Base-by-base conservation (phyloP, 139 green algal genomes). In the Chloropicon primus region DNA sequence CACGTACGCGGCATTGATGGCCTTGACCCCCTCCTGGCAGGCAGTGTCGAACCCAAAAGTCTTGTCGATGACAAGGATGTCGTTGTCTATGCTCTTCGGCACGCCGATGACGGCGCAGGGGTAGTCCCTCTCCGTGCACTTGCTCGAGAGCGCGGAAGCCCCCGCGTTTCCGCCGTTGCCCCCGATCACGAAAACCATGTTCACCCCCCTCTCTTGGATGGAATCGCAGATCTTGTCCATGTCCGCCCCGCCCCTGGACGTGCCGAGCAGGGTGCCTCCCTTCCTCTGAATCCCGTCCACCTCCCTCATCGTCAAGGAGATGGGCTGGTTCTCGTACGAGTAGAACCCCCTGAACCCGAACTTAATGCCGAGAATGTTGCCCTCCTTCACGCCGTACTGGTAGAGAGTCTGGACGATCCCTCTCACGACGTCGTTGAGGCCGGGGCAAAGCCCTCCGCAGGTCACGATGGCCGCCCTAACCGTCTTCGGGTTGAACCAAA, bases 1-100 rank as follows among this genome's bases (percentile, higher is more conserved):
- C 41, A 97, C 92, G 79, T 98, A 93, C 1, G 95, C 95, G 2
- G 91, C 92, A 78, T 97, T 81, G 62, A 99, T 91, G 5, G 92
- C 90, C 0, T 91, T 85, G 86, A 98, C 95, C 22, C 91, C 87
- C 89, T 98, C 93, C 83, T 99, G 94, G 72, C 98, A 95, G 0
- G 95, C 94, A 2, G 94, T 98, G 80, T 98, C 94, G 81, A 98
- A 98, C 22, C 90, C 90, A 77, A 95, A 95, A 10, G 85, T 90
- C 41, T 87, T 86, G 83, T 95, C 90, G 27, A 91, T 87, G 78
- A 84, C 85, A 72, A 96, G 85, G 80, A 99, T 97, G 87, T 99
- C 94, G 73, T 99, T 99, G 82, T 99, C 95, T 25, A 99, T 98
- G 25, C 92, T 97, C 86, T 99, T 99, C 26, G 95, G 95, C 62